A percentile compares a stretch with the other conserved stretches of the same genome.
Evolutionary conservation across 2,329 filamentous ascomycete genomes (phyloP).

Genomic region (Phymatotrichopsis omnivora): DNA sequence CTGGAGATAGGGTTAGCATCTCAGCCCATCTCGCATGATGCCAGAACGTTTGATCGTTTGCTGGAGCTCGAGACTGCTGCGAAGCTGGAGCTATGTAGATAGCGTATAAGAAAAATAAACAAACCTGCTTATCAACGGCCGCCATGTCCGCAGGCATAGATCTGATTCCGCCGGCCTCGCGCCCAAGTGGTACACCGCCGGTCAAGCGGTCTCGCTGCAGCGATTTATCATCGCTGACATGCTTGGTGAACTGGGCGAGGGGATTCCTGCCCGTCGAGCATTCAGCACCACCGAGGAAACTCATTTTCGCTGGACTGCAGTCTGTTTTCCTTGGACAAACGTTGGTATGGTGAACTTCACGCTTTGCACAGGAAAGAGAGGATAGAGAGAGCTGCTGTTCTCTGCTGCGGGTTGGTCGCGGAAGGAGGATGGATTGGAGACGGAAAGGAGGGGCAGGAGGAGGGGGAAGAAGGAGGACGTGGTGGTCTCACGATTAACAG

Average conservation of each 20-base stretch:
- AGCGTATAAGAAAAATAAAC: no score
- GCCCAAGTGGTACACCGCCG: constrained; percentile 57
- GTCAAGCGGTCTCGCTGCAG: constrained; percentile 83
- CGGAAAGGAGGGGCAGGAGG: not conserved
- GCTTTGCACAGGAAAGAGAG: not conserved
- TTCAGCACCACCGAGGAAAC: constrained; percentile 89
- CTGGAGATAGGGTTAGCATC: constrained; percentile 40
- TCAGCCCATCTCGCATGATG: not conserved
- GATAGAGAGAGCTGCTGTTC: not conserved
- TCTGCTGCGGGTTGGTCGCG: not conserved
- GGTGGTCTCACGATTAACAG: no score
- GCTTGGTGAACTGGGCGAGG: constrained; percentile 93
- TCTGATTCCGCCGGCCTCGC: constrained; percentile 55
- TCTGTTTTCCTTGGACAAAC: not conserved
- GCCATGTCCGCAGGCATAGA: constrained; percentile 49
- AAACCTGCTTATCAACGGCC: constrained; percentile 28
- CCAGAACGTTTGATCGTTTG: constrained; percentile 1
- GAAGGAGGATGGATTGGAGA: not conserved
- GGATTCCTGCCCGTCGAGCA: constrained; percentile 95
- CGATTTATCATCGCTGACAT: constrained; percentile 91
- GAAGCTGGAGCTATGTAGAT: no score
- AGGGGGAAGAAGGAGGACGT: not conserved
- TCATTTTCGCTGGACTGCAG: constrained; percentile 50
- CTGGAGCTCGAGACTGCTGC: not conserved
- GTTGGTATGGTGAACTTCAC: not conserved